Percentiles rank a stretch among this genome's conserved stretches.
These are phyloP conservation scores for Cyberlindnera samutprakarnensis DNA, from an alignment of 805 yeast species.

Conservation along the genomic window DNA sequence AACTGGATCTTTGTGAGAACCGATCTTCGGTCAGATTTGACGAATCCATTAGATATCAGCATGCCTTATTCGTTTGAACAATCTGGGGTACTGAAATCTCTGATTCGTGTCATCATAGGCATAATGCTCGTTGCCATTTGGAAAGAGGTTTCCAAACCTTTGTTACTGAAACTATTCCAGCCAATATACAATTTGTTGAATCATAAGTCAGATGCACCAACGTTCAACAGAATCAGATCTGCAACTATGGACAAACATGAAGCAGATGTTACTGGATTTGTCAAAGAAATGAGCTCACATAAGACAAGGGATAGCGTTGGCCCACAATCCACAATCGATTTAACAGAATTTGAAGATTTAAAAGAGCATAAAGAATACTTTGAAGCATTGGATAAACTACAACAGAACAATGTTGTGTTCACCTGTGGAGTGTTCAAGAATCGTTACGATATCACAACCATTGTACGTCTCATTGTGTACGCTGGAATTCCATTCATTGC, in stretches of 20 bases:
- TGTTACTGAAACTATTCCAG: slow-evolving; percentile 48
- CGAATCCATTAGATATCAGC: slow-evolving; percentile 22
- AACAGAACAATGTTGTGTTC: slow-evolving; percentile 16
- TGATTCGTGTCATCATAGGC: slow-evolving; percentile 53
- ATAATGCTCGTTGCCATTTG: slow-evolving; percentile 55
- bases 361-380: slow-evolving; percentile 11
- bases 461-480: slow-evolving; percentile 72
- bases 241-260: slow-evolving; percentile 20
- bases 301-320: slow-evolving; percentile 16
- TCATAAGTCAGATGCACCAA: slow-evolving; percentile 8
- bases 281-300: slow-evolving; percentile 10
- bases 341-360: slow-evolving; percentile 18
- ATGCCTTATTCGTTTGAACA: slow-evolving; percentile 35
- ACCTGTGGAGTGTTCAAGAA: slow-evolving; percentile 46
- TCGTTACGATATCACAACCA: slow-evolving; percentile 66
- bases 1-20: slow-evolving; percentile 21
- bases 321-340: slow-evolving; percentile 20
- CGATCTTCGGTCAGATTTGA: slow-evolving; percentile 8
- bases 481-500: slow-evolving; percentile 68
- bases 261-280: slow-evolving; percentile 13
- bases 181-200: slow-evolving; percentile 39
- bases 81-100: slow-evolving; percentile 34
- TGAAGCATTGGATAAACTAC: slow-evolving; percentile 16
- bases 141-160: slow-evolving; percentile 69
- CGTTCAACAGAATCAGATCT: slow-evolving; percentile 19